Conservation (phyloP, 441 rosid genomes). For the Hura crepitans region DNA sequence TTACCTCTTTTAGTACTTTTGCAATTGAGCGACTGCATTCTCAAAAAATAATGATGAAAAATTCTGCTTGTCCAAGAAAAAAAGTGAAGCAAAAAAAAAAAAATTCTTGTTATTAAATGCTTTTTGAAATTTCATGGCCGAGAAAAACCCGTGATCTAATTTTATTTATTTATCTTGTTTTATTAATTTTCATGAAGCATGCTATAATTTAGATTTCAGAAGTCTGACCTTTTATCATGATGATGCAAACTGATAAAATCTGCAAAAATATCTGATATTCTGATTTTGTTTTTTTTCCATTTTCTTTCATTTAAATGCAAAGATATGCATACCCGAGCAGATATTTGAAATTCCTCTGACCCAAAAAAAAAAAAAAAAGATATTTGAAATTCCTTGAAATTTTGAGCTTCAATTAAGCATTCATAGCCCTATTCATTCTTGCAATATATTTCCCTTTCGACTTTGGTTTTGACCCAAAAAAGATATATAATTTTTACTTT, state of each 20-base stretch:
- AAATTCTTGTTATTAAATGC: not conserved
- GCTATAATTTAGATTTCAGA: constrained; percentile 39
- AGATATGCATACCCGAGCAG: constrained; percentile 12
- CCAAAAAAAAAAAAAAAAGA: no score
- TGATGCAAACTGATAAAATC: constrained; percentile 31
- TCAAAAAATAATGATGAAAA: constrained; percentile 31
- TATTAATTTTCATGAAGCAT: constrained; percentile 15
- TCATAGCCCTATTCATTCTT: constrained; percentile 27
- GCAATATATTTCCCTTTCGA: constrained; percentile 18
- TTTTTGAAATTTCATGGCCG: constrained; percentile 27
- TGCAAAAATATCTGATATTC: constrained; percentile 35
- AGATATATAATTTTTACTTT: constrained; percentile 19
- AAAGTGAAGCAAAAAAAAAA: constrained; percentile 21
- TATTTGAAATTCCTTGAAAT: constrained; percentile 34
- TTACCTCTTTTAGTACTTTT: constrained; percentile 18
- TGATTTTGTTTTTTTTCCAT: constrained; percentile 27
- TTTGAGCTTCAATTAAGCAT: constrained; percentile 20
- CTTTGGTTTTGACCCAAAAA: constrained; percentile 36
- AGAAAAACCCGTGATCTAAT: constrained; percentile 30
- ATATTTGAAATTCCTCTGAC: constrained; percentile 33
- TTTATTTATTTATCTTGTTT: not conserved
- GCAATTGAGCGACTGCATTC: constrained; percentile 31
- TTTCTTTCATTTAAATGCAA: constrained; percentile 12
- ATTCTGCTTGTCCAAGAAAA: constrained; percentile 24
- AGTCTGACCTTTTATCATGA: constrained; percentile 43